phyloP scores from a whole-genome alignment of 2,329 filamentous ascomycete species.

The Sclerotinia sclerotiorum region DNA sequence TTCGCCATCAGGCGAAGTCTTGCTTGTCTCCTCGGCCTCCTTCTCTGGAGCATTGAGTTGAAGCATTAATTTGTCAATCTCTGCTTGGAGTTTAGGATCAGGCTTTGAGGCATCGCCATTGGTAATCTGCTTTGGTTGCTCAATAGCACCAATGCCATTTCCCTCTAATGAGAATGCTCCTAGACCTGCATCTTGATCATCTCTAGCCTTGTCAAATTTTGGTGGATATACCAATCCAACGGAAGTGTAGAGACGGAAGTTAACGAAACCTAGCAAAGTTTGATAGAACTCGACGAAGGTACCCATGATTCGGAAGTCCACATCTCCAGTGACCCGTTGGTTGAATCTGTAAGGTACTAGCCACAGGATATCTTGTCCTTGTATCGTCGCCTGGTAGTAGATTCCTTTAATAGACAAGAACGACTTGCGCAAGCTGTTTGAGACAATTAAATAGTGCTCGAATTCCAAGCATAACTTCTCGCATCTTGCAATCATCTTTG shows the following conservation, averaged over 20 bases:
- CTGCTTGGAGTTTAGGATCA: constrained; percentile 62
- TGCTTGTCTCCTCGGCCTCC: constrained; percentile 46
- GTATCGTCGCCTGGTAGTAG: constrained; percentile 97
- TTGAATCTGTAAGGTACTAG: constrained; percentile 98
- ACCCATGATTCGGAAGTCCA: constrained; percentile 98
- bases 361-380: constrained; percentile 96
- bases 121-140: constrained; percentile 53
- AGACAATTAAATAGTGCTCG: constrained; percentile 94
- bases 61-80: constrained; percentile 67
- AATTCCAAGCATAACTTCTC: constrained; percentile 93
- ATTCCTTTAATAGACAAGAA: constrained; percentile 99
- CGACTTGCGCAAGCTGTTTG: constrained; percentile 88
- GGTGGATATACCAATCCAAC: constrained; percentile 93
- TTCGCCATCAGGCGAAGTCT: constrained; percentile 38
- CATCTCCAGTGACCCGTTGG: constrained; percentile 86
- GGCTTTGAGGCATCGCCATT: constrained; percentile 53
- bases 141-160: constrained; percentile 57
- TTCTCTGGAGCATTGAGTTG: constrained; percentile 60
- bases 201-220: constrained; percentile 83
- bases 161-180: constrained; percentile 89
- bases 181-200: constrained; percentile 86
- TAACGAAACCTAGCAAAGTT: constrained; percentile 90
- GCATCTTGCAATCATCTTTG: constrained; percentile 94
- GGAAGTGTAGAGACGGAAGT: constrained; percentile 90
- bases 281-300: constrained; percentile 99